phyloP scores from a whole-genome alignment of 345 rosid genomes.

The Populus davidiana region DNA sequence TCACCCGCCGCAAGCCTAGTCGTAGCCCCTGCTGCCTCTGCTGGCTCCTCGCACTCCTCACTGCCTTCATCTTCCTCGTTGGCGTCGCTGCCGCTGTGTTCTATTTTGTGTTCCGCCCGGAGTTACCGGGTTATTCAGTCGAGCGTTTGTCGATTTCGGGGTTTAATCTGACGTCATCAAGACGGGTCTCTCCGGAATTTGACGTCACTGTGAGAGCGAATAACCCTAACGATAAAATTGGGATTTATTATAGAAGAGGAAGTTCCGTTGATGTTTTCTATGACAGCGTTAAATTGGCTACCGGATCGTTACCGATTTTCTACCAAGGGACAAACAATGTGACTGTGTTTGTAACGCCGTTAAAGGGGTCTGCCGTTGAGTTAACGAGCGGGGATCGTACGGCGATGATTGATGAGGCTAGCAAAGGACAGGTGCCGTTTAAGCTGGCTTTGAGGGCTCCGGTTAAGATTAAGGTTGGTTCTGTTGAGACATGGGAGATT shows the following conservation, averaged over 20 bases:
- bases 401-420: slow-evolving; percentile 28
- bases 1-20: slow-evolving; percentile 41
- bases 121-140: slow-evolving; percentile 55
- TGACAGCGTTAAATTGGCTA: slow-evolving; percentile 34
- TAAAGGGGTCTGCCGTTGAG: slow-evolving; percentile 49
- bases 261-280: slow-evolving; percentile 46
- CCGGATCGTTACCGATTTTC: slow-evolving; percentile 53
- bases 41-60: slow-evolving; percentile 29
- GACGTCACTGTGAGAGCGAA: slow-evolving; percentile 51
- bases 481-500: slow-evolving; percentile 71
- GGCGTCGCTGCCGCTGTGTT: slow-evolving; percentile 48
- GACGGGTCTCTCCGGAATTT: slow-evolving; percentile 48
- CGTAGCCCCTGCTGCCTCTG: slow-evolving; percentile 48
- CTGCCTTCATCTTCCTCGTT: slow-evolving; percentile 38
- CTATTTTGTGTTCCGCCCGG: slow-evolving; percentile 64
- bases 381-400: slow-evolving; percentile 24
- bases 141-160: slow-evolving; percentile 49
- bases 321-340: slow-evolving; percentile 62
- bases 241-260: slow-evolving; percentile 49
- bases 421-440: slow-evolving; percentile 52
- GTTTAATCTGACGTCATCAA: slow-evolving; percentile 48
- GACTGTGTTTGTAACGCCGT: slow-evolving; percentile 42
- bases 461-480: slow-evolving; percentile 62
- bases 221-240: slow-evolving; percentile 68
- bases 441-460: slow-evolving; percentile 51